A percentile compares a stretch with the other conserved stretches of the same genome.
Evolutionary conservation across 2,329 filamentous ascomycete species (phyloP).

Genomic region (Colletotrichum sp.): DNA sequence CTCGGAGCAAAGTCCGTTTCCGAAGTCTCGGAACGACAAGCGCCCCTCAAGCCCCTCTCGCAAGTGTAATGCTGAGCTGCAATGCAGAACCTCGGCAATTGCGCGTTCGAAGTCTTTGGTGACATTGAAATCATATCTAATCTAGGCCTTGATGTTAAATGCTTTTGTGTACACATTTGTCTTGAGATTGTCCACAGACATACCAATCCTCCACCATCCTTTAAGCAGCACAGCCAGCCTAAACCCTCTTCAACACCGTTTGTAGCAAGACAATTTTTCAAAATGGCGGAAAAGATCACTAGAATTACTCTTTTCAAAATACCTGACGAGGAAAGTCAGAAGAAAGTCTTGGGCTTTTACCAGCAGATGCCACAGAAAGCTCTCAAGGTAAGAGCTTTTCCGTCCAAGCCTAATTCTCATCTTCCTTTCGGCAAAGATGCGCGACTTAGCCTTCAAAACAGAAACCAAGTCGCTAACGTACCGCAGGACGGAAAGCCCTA

Average conservation of each 20-base stretch:
- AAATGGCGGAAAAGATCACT: slow-evolving; percentile 21
- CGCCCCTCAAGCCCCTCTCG: neutral
- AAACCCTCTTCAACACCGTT: neutral
- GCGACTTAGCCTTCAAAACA: neutral
- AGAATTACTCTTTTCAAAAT: slow-evolving; percentile 46
- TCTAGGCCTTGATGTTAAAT: neutral
- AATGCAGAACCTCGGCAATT: neutral
- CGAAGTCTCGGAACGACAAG: neutral
- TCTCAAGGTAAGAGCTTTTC: slow-evolving; percentile 31
- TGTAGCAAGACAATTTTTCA: neutral
- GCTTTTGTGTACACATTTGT: neutral
- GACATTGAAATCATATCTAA: neutral
- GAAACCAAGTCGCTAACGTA: neutral
- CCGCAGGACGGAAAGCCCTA: slow-evolving; percentile 65
- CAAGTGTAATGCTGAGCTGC: neutral
- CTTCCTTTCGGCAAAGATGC: neutral
- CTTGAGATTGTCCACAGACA: neutral
- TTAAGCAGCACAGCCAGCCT: neutral
- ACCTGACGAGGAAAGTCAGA: slow-evolving; percentile 32
- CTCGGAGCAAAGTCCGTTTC: neutral
- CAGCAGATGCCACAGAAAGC: slow-evolving; percentile 33
- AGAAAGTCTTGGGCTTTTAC: slow-evolving; percentile 35
- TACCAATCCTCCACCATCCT: neutral
- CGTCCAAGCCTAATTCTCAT: fast-evolving
- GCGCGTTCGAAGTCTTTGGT: neutral